Conservation (phyloP, 2,329 filamentous ascomycete species). For the Endothia cerciana region DNA sequence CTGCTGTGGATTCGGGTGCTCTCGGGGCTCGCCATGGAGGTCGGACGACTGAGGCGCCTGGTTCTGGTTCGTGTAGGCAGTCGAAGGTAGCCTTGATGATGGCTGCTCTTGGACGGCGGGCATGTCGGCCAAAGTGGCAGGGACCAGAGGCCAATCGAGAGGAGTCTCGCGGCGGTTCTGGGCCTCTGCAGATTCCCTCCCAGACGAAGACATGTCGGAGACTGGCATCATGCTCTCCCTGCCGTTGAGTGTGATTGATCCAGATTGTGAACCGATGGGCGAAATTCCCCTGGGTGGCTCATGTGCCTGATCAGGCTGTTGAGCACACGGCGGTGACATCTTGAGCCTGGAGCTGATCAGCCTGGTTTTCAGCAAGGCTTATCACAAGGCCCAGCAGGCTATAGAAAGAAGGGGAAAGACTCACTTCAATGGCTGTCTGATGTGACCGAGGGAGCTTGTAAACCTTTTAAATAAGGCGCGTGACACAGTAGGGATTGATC, state of each 20-base stretch:
- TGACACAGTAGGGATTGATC: neutral
- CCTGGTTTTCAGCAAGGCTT: neutral
- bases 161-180: neutral
- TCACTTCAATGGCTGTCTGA: neutral
- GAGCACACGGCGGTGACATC: neutral
- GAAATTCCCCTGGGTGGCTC: neutral
- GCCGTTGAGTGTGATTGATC: neutral
- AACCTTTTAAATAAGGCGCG: neutral
- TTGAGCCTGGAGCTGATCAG: neutral
- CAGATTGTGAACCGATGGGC: neutral
- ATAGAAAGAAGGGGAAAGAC: neutral
- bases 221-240: neutral
- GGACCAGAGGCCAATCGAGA: neutral
- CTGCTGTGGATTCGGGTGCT: neutral
- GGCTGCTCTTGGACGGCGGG: neutral
- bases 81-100: too few relatives aligned
- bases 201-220: constrained; percentile 1
- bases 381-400: neutral
- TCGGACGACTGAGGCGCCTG: neutral
- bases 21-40: neutral
- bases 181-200: neutral
- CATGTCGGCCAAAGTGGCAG: neutral
- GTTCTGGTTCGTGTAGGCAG: neutral
- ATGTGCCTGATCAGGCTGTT: neutral
- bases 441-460: neutral